phyloP scores from a whole-genome alignment of 1,284 basidiomycete genomes.

The Mycosarcoma mackinlayi region DNA sequence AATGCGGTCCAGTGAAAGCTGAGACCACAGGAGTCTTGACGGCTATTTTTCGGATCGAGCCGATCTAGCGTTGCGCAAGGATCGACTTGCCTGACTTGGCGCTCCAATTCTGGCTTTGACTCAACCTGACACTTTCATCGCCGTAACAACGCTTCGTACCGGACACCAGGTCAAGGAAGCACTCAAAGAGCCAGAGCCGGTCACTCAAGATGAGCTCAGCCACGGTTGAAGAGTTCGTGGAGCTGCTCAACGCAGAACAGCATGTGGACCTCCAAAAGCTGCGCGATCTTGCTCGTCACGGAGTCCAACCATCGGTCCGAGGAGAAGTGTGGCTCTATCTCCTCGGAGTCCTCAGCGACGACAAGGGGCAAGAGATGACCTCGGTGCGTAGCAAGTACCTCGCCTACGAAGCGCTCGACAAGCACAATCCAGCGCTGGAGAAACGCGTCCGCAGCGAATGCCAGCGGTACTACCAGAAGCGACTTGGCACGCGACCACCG shows the following conservation, averaged over 20 bases:
- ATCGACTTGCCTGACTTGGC: no score
- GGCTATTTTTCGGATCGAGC: neutral
- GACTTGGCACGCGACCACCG: slow-evolving; percentile 46
- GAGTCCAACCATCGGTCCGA: slow-evolving; percentile 61
- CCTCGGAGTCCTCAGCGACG: slow-evolving; percentile 64
- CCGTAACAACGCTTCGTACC: no score
- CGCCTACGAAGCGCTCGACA: slow-evolving; percentile 64
- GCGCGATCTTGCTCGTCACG: slow-evolving; percentile 62
- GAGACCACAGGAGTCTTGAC: neutral
- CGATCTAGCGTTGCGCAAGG: neutral
- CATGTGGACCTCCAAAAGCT: slow-evolving; percentile 64
- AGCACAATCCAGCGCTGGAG: slow-evolving; percentile 59
- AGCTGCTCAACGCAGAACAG: slow-evolving; percentile 65
- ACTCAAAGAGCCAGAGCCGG: neutral
- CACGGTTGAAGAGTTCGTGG: slow-evolving; percentile 61
- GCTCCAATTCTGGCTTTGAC: no score
- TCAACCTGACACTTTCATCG: no score
- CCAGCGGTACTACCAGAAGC: slow-evolving; percentile 61
- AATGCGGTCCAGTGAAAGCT: neutral
- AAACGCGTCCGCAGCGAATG: slow-evolving; percentile 63
- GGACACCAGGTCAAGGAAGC: no score
- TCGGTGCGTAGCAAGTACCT: slow-evolving; percentile 64
- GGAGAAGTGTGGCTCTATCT: slow-evolving; percentile 68
- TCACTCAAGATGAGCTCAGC: slow-evolving; percentile 46
- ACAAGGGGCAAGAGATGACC: slow-evolving; percentile 67